Evolutionary conservation across 192 early-diverging fungal genomes (phyloP).

Genomic region (Geranomyces michiganensis): DNA sequence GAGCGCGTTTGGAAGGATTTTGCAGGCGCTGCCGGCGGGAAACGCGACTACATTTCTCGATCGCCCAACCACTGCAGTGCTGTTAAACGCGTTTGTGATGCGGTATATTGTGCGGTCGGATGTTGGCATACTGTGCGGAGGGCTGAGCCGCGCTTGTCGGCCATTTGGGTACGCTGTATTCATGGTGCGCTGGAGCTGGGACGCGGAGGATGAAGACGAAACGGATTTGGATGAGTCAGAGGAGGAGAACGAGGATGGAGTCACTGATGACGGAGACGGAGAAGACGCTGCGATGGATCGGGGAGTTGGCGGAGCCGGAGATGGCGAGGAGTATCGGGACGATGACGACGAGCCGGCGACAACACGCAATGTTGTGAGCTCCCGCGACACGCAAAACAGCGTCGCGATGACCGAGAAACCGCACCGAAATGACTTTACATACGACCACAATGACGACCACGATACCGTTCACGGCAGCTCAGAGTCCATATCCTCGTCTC

Average conservation of each 20-base stretch:
- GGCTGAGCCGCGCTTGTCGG: conserved; percentile 28
- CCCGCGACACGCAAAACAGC: too few relatives aligned
- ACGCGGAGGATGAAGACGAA: not conserved
- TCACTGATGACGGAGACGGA: not conserved
- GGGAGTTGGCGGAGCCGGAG: too few relatives aligned
- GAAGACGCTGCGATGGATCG: not conserved
- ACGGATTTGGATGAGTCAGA: not conserved
- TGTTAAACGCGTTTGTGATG: conserved; percentile 44
- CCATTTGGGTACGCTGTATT: conserved; percentile 33
- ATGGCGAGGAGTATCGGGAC: too few relatives aligned
- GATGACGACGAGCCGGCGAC: too few relatives aligned
- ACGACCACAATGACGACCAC: too few relatives aligned
- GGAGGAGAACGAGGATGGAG: not conserved
- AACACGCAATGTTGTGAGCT: too few relatives aligned
- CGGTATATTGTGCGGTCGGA: conserved; percentile 36
- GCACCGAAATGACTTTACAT: too few relatives aligned
- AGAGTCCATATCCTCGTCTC: too few relatives aligned
- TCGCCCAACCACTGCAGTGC: not conserved
- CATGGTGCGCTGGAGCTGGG: conserved; percentile 42
- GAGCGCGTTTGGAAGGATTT: conserved; percentile 41
- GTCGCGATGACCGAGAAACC: too few relatives aligned
- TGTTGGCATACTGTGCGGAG: conserved; percentile 26
- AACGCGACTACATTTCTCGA: conserved; percentile 28
- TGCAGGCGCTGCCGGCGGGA: conserved; percentile 30
- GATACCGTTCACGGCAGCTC: too few relatives aligned